A percentile compares a stretch with the other conserved stretches of the same genome.
Conservation (phyloP, 768 basidiomycete species). For the Leccinum boreale region DNA sequence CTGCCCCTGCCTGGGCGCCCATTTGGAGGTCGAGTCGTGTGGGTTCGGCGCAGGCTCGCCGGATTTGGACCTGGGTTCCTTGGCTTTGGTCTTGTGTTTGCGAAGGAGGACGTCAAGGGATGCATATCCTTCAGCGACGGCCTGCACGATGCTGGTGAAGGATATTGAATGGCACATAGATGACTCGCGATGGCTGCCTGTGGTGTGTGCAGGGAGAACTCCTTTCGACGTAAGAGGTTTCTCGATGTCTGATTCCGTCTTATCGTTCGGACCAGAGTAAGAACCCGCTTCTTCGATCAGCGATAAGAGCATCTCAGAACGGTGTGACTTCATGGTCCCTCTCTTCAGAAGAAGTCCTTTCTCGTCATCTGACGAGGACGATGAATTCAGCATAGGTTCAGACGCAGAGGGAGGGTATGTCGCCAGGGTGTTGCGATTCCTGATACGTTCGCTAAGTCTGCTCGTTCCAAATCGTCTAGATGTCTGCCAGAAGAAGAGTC, state of each 20-base stretch:
- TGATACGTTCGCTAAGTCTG: neutral
- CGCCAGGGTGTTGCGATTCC: neutral
- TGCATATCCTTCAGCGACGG: conserved; percentile 12
- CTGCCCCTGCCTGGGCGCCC: conserved; percentile 33
- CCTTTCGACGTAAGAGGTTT: neutral
- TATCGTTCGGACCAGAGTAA: neutral
- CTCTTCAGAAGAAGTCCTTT: neutral
- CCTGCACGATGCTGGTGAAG: conserved; percentile 11
- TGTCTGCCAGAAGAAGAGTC: neutral
- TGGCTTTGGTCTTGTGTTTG: conserved; percentile 9
- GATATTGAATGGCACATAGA: conserved; percentile 15
- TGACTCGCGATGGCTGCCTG: conserved; percentile 10
- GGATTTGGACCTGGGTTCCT: neutral
- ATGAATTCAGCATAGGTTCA: conserved; percentile 7
- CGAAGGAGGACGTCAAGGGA: conserved; percentile 18
- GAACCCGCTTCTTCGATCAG: conserved; percentile 10
- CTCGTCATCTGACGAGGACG: conserved; percentile 6
- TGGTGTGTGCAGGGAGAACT: neutral
- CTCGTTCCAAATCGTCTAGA: neutral
- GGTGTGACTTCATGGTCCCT: conserved; percentile 6
- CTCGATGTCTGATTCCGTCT: neutral
- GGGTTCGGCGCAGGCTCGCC: neutral
- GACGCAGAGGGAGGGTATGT: conserved; percentile 6
- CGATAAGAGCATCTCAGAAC: conserved; percentile 12
- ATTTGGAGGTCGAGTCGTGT: conserved; percentile 13